phyloP scores from a whole-genome alignment of 2,329 filamentous ascomycete genomes.

The Alternaria conjuncta region DNA sequence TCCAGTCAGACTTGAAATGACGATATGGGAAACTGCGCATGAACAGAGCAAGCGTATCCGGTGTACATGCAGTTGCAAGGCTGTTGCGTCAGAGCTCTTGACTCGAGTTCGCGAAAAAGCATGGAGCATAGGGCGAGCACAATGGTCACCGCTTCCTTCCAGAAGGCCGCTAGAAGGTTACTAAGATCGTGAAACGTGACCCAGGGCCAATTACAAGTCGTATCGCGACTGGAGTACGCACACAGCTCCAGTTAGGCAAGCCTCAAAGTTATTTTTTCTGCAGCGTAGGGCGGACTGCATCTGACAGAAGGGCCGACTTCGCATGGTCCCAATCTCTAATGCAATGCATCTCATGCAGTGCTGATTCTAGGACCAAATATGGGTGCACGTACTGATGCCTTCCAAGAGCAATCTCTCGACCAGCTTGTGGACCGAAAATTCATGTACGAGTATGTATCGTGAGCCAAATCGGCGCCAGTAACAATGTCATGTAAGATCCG shows the following conservation, averaged over 20 bases:
- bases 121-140: slow-evolving; percentile 37
- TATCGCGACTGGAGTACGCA: slow-evolving; percentile 15
- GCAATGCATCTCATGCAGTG: slow-evolving; percentile 10
- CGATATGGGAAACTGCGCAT: slow-evolving; percentile 20
- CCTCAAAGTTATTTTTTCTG: slow-evolving; percentile 9
- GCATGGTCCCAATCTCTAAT: slow-evolving; percentile 10
- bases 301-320: slow-evolving; percentile 8
- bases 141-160: slow-evolving; percentile 26
- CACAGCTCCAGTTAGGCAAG: slow-evolving; percentile 18
- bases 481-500: not conserved
- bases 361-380: slow-evolving; percentile 6
- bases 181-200: slow-evolving; percentile 37
- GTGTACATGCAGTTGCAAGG: slow-evolving; percentile 7
- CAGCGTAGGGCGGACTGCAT: slow-evolving; percentile 9
- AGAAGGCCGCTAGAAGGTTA: slow-evolving; percentile 39
- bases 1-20: slow-evolving; percentile 19
- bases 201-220: slow-evolving; percentile 19
- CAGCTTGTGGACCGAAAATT: not conserved
- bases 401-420: slow-evolving; percentile 8
- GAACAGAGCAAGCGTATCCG: slow-evolving; percentile 10
- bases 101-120: slow-evolving; percentile 23
- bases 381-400: slow-evolving; percentile 1
- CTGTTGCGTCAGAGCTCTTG: slow-evolving; percentile 14
- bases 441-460: not conserved
- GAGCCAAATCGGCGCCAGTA: not conserved